Conservation (phyloP, 1,284 basidiomycete species). For the Ganoderma sinense region DNA sequence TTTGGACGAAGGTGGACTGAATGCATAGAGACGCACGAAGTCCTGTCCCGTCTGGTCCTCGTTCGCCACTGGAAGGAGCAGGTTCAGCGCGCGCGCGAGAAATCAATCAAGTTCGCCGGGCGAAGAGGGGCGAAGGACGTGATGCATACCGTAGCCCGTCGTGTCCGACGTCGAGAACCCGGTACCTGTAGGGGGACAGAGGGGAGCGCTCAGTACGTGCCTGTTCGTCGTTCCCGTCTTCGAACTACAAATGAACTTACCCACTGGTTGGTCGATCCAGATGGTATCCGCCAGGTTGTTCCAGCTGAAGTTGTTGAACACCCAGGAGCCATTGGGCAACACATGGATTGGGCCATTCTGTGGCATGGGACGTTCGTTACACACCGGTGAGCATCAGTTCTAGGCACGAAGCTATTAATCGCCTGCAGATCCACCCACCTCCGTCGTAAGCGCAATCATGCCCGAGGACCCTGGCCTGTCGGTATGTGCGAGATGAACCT, state of each 20-base stretch:
- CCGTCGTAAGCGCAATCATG: conserved; percentile 67
- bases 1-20: not conserved
- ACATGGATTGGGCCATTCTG: conserved; percentile 78
- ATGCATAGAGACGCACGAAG: conserved; percentile 56
- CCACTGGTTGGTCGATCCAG: conserved; percentile 77
- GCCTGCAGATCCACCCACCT: conserved; percentile 48
- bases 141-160: conserved; percentile 35
- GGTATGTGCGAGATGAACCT: not conserved
- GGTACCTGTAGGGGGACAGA: conserved; percentile 45
- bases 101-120: not conserved
- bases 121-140: not conserved
- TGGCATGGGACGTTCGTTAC: not conserved
- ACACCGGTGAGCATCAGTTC: not conserved
- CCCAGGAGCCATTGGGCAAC: conserved; percentile 55
- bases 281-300: conserved; percentile 67
- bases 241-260: not conserved
- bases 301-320: conserved; percentile 65
- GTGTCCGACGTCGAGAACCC: conserved; percentile 73
- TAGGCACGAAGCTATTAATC: not conserved
- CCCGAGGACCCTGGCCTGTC: conserved; percentile 71
- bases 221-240: not conserved
- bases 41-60: conserved; percentile 74
- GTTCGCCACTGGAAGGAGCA: conserved; percentile 52
- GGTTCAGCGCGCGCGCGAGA: not conserved
- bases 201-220: conserved; percentile 14